A percentile compares a stretch with the other conserved stretches of the same genome.
Conservation (phyloP, 805 yeast species). For the Candida railenensis region DNA sequence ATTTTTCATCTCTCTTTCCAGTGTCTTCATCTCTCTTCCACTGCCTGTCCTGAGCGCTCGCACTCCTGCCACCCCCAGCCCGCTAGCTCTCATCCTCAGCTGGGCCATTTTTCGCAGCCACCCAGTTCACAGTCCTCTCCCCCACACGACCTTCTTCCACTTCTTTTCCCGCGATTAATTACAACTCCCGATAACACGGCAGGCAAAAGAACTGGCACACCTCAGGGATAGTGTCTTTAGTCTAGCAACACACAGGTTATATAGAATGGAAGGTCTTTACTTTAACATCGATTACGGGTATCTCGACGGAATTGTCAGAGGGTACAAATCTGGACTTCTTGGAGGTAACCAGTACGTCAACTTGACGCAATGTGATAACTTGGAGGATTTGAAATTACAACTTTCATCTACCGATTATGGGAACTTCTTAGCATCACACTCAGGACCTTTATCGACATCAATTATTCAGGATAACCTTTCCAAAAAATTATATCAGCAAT, state of each 20-base stretch:
- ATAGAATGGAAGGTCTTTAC: slow-evolving; percentile 83
- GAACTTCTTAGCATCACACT: slow-evolving; percentile 77
- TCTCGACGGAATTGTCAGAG: slow-evolving; percentile 93
- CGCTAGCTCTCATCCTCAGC: too few species aligned
- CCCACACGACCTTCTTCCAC: neutral
- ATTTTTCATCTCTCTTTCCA: too few species aligned
- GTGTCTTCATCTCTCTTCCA: too few species aligned
- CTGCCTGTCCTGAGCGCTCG: too few species aligned
- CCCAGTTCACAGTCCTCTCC: too few species aligned
- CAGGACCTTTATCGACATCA: slow-evolving; percentile 81
- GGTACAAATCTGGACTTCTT: slow-evolving; percentile 83
- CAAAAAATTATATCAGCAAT: slow-evolving; percentile 74
- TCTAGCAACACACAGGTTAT: too few species aligned
- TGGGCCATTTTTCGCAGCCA: too few species aligned
- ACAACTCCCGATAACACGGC: slow-evolving; percentile 2
- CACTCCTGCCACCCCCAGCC: too few species aligned
- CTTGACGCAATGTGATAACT: slow-evolving; percentile 90
- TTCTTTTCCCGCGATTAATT: neutral
- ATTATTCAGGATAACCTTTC: slow-evolving; percentile 80
- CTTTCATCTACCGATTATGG: slow-evolving; percentile 96
- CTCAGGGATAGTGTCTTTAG: too few species aligned
- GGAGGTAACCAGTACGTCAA: slow-evolving; percentile 81
- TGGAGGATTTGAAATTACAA: slow-evolving; percentile 93
- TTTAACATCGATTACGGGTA: slow-evolving; percentile 90
- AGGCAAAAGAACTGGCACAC: slow-evolving; percentile 1